Percentiles rank a stretch among this genome's conserved stretches.
Evolutionary conservation across 139 green algal species (phyloP).

Genomic region (Picochlorum sp.): DNA sequence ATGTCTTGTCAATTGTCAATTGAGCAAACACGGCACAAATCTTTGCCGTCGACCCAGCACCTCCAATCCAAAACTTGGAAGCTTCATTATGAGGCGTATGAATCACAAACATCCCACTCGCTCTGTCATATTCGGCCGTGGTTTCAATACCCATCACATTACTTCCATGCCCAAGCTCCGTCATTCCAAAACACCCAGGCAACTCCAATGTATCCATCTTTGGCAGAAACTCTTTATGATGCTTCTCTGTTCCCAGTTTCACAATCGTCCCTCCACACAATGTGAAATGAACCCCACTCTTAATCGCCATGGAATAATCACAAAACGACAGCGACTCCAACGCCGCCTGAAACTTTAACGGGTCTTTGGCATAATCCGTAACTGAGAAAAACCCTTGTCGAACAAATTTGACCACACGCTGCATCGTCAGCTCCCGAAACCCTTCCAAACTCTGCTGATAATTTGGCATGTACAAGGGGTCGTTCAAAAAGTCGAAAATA

Average conservation of each 20-base stretch:
- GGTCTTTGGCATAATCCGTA: constrained; percentile 49
- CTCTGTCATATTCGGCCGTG: constrained; percentile 21
- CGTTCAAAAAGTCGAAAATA: constrained; percentile 73
- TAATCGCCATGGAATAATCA: constrained; percentile 84
- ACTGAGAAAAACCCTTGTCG: constrained; percentile 55
- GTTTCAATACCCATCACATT: constrained; percentile 92
- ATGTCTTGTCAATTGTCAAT: constrained; percentile 60
- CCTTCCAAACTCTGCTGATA: constrained; percentile 61
- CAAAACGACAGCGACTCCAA: constrained; percentile 61
- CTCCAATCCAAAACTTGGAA: constrained; percentile 72
- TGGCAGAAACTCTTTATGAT: constrained; percentile 54
- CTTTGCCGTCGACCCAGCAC: constrained; percentile 46
- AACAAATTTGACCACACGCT: constrained; percentile 56
- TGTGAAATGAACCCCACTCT: constrained; percentile 82
- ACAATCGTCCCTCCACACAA: constrained; percentile 52
- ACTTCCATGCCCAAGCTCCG: constrained; percentile 72
- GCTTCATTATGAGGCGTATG: constrained; percentile 70
- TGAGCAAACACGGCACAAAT: constrained; percentile 74
- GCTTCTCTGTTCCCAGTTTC: constrained; percentile 74
- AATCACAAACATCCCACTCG: constrained; percentile 67
- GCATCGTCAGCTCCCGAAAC: constrained; percentile 65
- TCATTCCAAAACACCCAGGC: constrained; percentile 80
- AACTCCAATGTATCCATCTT: constrained; percentile 57
- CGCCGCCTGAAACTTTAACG: constrained; percentile 55
- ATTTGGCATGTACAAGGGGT: constrained; percentile 62